Evolutionary conservation across 768 basidiomycete genomes (phyloP), one percentile per base, ranked within the genome.

Genomic region (Leccinum sublutescens): DNA sequence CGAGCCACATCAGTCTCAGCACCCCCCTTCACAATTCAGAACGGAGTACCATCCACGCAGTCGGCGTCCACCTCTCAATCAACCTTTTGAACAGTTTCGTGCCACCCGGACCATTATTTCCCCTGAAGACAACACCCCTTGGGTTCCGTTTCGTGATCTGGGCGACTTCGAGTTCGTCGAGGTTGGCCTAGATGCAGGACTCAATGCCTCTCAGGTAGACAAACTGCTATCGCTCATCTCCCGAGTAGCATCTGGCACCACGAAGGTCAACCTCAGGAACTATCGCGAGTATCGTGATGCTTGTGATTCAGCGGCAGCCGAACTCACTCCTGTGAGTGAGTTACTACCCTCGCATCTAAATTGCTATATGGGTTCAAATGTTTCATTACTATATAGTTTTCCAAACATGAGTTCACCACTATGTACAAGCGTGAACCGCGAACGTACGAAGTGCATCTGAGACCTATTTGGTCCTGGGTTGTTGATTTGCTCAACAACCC

Each of bases 121-220:
- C 1, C 50, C 59, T 21, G 49, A 51, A 3, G 66, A 69, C 21
- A 15, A 60, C 7, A 11, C 34, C 11, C 58, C 55, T 3, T 64
- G 58, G 58, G 31, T 5, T 33, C 58, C 55, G 1, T 63, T 63
- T 45, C 19, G 23, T 27, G 15, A 29, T 14, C 5, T 17, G 11
- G 50, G 53, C 1, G 54, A 66, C 45, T 64, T 62, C 5, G 52
- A 64, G 21, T 55, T 66, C 45, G 47, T 54, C 5, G 55, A 66
- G 52, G 40, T 66, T 14, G 50, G 48, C 1, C 34, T 64, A 2
- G 50, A 61, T 15, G 60, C 64, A 12, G 25, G 36, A 7, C 58
- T 64, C 6, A 66, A 61, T 21, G 40, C 61, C 15, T n/a, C 14
- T 14, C 59, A 60, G 14, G 57, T 60, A 1, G 25, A 66, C 36